Evolutionary conservation across 768 basidiomycete species (phyloP).

Genomic region (Gloeopeniophorella convolvens): DNA sequence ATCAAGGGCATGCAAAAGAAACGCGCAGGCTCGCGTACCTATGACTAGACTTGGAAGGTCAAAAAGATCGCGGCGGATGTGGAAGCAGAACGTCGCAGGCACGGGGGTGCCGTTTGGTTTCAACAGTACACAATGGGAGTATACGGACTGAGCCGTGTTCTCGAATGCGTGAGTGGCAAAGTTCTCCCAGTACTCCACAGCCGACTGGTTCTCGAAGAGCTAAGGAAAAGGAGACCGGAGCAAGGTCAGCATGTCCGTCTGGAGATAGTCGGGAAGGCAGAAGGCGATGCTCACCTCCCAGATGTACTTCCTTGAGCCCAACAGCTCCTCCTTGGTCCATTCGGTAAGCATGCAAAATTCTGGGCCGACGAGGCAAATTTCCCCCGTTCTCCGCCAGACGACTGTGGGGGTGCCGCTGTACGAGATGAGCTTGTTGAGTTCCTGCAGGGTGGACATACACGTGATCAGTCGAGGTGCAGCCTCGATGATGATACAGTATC

Average conservation of each 20-base stretch:
- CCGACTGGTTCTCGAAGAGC: slow-evolving; percentile 94
- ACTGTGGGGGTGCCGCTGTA: slow-evolving; percentile 97
- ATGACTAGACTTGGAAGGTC: slow-evolving; percentile 87
- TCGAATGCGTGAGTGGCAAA: slow-evolving; percentile 97
- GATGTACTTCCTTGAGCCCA: slow-evolving; percentile 52
- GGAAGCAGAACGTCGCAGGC: slow-evolving; percentile 92
- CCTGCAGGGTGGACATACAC: slow-evolving; percentile 39
- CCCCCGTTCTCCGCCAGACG: slow-evolving; percentile 96
- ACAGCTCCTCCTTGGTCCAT: slow-evolving; percentile 80
- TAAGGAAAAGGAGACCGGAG: slow-evolving; percentile 32
- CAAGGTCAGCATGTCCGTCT: slow-evolving; percentile 1
- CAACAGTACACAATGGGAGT: slow-evolving; percentile 84
- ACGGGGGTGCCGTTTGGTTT: slow-evolving; percentile 81
- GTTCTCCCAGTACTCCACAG: slow-evolving; percentile 94
- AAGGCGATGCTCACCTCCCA: slow-evolving; percentile 61
- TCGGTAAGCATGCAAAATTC: slow-evolving; percentile 95
- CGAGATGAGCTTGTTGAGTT: slow-evolving; percentile 94
- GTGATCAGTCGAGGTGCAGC: slow-evolving; percentile 7
- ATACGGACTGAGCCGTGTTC: slow-evolving; percentile 92
- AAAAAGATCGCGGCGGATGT: slow-evolving; percentile 88
- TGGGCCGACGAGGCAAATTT: slow-evolving; percentile 93
- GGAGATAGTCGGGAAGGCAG: too few species aligned
- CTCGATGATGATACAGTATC: slow-evolving; percentile 8
- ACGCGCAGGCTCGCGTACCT: slow-evolving; percentile 39
- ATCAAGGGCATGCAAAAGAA: background rate